Base-by-base conservation (phyloP, 2,329 filamentous ascomycete species). In the Epicoccum sorghinum region DNA sequence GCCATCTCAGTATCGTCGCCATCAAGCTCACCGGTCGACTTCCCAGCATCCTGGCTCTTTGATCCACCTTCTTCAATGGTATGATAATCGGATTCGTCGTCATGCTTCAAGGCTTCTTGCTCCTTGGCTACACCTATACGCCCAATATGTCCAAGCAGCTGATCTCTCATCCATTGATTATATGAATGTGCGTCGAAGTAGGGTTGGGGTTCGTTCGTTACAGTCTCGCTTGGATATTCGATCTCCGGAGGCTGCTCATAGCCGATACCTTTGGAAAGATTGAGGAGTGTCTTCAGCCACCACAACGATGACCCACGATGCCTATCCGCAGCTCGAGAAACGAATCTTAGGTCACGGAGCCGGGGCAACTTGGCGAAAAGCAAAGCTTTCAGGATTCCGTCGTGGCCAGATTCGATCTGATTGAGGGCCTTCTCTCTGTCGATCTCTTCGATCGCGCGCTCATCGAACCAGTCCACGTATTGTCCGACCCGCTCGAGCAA, bases 331-430 rank as follows among this genome's bases (percentile, higher is more conserved):
- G 23, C 7, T 12, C 47, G 30, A 22, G 37, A 35, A 24, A 54
- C 35, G 3, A 49, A 40, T 12, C 45, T 49, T 25, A 54, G 14
- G 8, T 49, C 45, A 3, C n/a, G 32, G 1, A 54, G 51, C 12
- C 45, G 44, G 4, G 40, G 32, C 3, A 37, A 24, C n/a, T 36
- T 54, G 7, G 51, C 51, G 18, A 54, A 44, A 4, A 54, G 45
- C 23, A 54, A n/a, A 3, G 45, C 51, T 24, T 49, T 54, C 13
- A 54, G 25, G 18, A 54, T 7, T 6, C 45, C 51, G 29, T 49
- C 45, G 40, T 49, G 39, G 10, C 45, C 51, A 24, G 12, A 10
- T 22, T 54, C 40, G n/a, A 54, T 10, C n/a, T 54, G 45, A 4
- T 18, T 6, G 10, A 49, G 33, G 4, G 29, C 35, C 7, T 40